Evolutionary conservation across 441 rosid species (phyloP).

Genomic region (Erodium trifolium): DNA sequence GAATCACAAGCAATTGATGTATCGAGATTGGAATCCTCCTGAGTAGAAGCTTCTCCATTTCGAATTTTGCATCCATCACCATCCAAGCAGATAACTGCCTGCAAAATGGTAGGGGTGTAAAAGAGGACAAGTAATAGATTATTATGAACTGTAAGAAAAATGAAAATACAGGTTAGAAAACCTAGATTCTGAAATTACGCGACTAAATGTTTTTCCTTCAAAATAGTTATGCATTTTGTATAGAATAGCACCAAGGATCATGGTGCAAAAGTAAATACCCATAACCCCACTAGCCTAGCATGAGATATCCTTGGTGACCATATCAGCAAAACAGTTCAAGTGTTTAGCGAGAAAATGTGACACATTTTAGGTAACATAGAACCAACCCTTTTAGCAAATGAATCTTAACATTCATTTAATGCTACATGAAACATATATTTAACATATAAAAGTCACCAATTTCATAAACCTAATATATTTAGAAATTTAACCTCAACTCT

Average conservation of each 20-base stretch:
- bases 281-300: neutral
- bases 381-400: neutral
- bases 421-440: conserved; percentile 1
- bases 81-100: conserved; percentile 99
- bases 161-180: conserved; percentile 11
- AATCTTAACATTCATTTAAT: neutral
- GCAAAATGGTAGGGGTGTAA: conserved; percentile 32
- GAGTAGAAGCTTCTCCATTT: conserved; percentile 39
- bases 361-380: neutral
- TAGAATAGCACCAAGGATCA: conserved; percentile 1
- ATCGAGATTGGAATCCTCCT: conserved; percentile 63
- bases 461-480: neutral
- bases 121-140: conserved; percentile 27
- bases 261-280: conserved; percentile 2
- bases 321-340: conserved; percentile 5
- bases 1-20: conserved; percentile 99
- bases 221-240: neutral
- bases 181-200: conserved; percentile 8
- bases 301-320: conserved; percentile 2
- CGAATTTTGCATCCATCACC: conserved; percentile 90
- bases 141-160: conserved; percentile 10
- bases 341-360: neutral
- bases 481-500: conserved; percentile 11
- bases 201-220: neutral
- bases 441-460: conserved; percentile 1